These are phyloP conservation scores for Chlamydomonas eustigma DNA, from an alignment of 139 green algal species.

Conservation along the genomic window DNA sequence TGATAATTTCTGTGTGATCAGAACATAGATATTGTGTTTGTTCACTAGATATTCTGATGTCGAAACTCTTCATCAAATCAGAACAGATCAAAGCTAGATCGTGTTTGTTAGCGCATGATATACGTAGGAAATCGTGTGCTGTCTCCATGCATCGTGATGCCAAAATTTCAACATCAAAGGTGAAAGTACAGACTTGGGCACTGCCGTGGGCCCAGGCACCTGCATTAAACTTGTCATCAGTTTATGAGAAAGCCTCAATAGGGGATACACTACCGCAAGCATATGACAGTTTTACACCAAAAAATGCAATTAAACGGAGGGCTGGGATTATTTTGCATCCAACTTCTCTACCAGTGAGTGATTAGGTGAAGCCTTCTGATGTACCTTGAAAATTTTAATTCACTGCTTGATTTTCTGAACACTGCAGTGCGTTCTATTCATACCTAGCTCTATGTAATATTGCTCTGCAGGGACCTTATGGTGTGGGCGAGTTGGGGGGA, in stretches of 20 bases:
- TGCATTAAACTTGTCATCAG: too few species aligned
- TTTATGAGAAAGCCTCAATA: conserved; percentile 5
- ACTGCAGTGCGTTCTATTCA: background rate
- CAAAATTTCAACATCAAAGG: too few species aligned
- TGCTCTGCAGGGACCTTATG: conserved; percentile 58
- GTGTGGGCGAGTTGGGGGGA: conserved; percentile 81
- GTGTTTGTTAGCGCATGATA: too few species aligned
- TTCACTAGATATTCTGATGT: too few species aligned
- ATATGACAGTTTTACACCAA: background rate
- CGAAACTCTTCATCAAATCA: too few species aligned
- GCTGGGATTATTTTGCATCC: conserved; percentile 91
- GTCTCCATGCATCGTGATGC: too few species aligned
- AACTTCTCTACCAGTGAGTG: conserved; percentile 76
- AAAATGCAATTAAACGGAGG: conserved; percentile 31
- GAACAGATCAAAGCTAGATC: too few species aligned
- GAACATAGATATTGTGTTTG: too few species aligned
- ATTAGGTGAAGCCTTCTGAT: background rate
- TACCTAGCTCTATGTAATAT: background rate
- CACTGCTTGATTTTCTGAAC: background rate
- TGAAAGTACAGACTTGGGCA: too few species aligned
- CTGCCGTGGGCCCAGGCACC: too few species aligned
- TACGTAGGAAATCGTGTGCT: too few species aligned
- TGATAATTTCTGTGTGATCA: too few species aligned
- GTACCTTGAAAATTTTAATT: background rate
- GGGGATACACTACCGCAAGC: background rate